Percentiles rank a stretch among this genome's conserved stretches.
These are phyloP conservation scores for Cornus kousa DNA, from an alignment of 148 eudicot genomes.

Conservation along the genomic window DNA sequence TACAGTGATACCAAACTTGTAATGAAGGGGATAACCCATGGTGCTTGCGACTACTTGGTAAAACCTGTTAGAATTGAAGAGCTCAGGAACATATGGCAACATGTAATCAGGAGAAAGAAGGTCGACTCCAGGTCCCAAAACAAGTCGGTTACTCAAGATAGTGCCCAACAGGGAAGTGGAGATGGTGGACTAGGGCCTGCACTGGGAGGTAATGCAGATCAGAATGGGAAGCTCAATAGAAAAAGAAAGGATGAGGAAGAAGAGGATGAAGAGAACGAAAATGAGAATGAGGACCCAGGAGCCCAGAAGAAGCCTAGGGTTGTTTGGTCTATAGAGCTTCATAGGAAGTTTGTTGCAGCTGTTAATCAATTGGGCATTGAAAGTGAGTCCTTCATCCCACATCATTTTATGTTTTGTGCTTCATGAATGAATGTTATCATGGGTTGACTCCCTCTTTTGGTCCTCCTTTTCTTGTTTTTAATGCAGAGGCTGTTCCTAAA, in stretches of 20 bases:
- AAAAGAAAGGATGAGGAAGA: constrained; percentile 53
- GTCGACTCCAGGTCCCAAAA: constrained; percentile 22
- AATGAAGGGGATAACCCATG: constrained; percentile 80
- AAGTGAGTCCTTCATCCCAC: constrained; percentile 38
- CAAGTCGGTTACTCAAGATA: constrained; percentile 29
- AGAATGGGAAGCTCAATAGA: constrained; percentile 27
- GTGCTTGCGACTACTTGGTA: constrained; percentile 86
- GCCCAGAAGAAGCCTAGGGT: constrained; percentile 72
- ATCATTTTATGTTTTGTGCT: neutral
- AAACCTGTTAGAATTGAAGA: constrained; percentile 92
- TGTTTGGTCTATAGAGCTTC: constrained; percentile 80
- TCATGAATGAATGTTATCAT: neutral
- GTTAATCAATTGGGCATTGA: constrained; percentile 73
- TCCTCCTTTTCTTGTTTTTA: neutral
- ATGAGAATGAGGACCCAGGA: constrained; percentile 50
- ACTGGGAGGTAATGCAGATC: constrained; percentile 23
- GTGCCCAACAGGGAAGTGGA: constrained; percentile 13
- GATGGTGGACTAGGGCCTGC: constrained; percentile 25
- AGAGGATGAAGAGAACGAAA: constrained; percentile 40
- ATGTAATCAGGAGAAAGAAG: constrained; percentile 60
- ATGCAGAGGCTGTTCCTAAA: constrained; percentile 90
- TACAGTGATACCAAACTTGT: constrained; percentile 67
- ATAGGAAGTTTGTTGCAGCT: constrained; percentile 81
- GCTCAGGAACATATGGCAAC: constrained; percentile 85
- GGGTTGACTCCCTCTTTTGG: neutral